phyloP scores from a whole-genome alignment of 2,329 filamentous ascomycete species.

The Diaporthe sp. region DNA sequence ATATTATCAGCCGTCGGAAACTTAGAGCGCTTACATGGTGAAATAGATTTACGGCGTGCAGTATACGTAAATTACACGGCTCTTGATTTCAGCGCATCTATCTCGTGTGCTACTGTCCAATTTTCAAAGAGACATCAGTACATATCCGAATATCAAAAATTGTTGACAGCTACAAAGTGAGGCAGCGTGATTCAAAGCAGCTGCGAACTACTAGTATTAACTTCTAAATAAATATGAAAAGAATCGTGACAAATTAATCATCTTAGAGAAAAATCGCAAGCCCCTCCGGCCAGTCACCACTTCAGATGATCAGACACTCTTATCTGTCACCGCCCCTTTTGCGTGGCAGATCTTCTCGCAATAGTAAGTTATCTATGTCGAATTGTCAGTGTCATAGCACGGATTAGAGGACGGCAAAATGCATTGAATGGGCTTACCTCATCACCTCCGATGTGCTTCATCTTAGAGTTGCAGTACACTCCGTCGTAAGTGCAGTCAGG shows the following conservation, averaged over 20 bases:
- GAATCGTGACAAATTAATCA: neutral
- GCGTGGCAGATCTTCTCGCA: slow-evolving; percentile 19
- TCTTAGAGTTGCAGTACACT: slow-evolving; percentile 4
- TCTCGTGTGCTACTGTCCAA: neutral
- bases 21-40: too few relatives aligned
- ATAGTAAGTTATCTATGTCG: neutral
- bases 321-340: slow-evolving; percentile 6
- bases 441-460: slow-evolving; percentile 15
- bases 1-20: too few relatives aligned
- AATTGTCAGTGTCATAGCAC: neutral
- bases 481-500: slow-evolving; percentile 19
- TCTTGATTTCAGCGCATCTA: neutral
- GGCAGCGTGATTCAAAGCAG: neutral
- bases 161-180: neutral
- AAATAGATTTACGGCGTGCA: neutral
- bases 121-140: too few relatives aligned
- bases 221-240: neutral
- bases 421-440: neutral
- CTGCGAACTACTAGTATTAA: neutral
- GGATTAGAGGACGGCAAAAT: neutral
- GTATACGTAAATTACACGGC: neutral
- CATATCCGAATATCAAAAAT: neutral
- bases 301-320: neutral
- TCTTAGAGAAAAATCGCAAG: neutral
- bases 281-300: neutral